Evolutionary conservation across 2,329 filamentous ascomycete genomes (phyloP).

Genomic region (Teratosphaeria epicoccoides): DNA sequence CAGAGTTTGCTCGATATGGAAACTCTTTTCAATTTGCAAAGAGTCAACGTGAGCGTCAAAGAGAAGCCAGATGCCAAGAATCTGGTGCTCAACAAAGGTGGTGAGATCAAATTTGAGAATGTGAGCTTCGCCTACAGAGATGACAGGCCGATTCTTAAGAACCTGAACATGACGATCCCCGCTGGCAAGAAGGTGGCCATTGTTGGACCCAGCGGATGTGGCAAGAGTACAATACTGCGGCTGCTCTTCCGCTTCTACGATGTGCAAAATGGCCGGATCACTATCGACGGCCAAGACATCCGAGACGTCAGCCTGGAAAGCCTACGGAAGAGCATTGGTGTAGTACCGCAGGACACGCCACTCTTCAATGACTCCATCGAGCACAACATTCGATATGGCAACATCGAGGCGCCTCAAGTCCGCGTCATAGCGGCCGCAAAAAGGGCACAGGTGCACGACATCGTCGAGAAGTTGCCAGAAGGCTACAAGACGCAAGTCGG

Average conservation of each 20-base stretch:
- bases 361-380: constrained; percentile 94
- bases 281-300: constrained; percentile 89
- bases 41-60: constrained; percentile 80
- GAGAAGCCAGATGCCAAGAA: constrained; percentile 66
- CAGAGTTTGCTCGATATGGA: constrained; percentile 98
- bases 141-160: constrained; percentile 75
- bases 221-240: constrained; percentile 85
- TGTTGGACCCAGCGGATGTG: constrained; percentile 89
- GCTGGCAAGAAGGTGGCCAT: constrained; percentile 93
- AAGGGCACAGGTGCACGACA: constrained; percentile 75
- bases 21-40: constrained; percentile 93
- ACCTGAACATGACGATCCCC: constrained; percentile 79
- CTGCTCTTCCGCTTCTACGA: constrained; percentile 94
- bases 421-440: constrained; percentile 67
- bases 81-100: constrained; percentile 61
- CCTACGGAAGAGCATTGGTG: constrained; percentile 74
- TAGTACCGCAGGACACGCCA: constrained; percentile 93
- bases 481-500: constrained; percentile 81
- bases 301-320: constrained; percentile 72
- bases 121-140: constrained; percentile 87
- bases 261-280: constrained; percentile 69
- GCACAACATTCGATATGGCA: constrained; percentile 91
- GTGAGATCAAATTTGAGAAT: constrained; percentile 88
- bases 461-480: constrained; percentile 68
- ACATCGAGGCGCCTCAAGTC: constrained; percentile 63